A percentile compares a stretch with the other conserved stretches of the same genome.
Conservation (phyloP, 1,284 basidiomycete species). For the Bondarzewia mesenterica region DNA sequence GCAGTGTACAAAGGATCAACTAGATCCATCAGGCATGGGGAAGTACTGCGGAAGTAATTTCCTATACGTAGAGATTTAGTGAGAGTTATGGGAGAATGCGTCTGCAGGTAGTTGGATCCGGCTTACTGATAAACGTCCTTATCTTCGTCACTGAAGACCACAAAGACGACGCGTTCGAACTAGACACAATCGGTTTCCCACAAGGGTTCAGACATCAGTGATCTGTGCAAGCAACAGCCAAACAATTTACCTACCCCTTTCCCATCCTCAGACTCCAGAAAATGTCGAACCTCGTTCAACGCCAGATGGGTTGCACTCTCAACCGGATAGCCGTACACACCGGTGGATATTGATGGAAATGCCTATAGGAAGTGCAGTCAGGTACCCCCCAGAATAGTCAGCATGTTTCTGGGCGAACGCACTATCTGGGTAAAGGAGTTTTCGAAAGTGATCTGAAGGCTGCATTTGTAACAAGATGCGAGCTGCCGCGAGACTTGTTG, state of each 20-base stretch:
- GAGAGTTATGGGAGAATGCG: background rate
- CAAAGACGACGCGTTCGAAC: constrained; percentile 69
- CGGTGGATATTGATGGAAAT: constrained; percentile 76
- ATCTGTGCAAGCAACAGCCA: background rate
- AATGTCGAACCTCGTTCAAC: constrained; percentile 47
- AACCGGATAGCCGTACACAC: constrained; percentile 75
- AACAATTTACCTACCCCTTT: constrained; percentile 32
- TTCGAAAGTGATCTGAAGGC: constrained; percentile 55
- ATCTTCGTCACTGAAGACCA: constrained; percentile 64
- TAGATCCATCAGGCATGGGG: constrained; percentile 24
- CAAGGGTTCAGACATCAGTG: background rate
- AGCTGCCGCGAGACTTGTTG: constrained; percentile 49
- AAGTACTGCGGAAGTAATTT: constrained; percentile 57
- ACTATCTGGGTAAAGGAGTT: constrained; percentile 64
- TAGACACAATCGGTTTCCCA: constrained; percentile 19
- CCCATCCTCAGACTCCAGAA: constrained; percentile 46
- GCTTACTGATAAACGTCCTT: constrained; percentile 57
- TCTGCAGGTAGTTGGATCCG: too few species aligned
- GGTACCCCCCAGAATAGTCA: background rate
- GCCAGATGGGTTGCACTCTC: constrained; percentile 65
- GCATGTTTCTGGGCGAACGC: constrained; percentile 14
- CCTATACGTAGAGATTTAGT: constrained; percentile 24
- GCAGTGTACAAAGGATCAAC: background rate
- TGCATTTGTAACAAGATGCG: constrained; percentile 64
- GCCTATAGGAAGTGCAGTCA: constrained; percentile 35